These are phyloP conservation scores for Beauveria bassiana DNA, from an alignment of 2,329 filamentous ascomycete genomes.

Conservation along the genomic window DNA sequence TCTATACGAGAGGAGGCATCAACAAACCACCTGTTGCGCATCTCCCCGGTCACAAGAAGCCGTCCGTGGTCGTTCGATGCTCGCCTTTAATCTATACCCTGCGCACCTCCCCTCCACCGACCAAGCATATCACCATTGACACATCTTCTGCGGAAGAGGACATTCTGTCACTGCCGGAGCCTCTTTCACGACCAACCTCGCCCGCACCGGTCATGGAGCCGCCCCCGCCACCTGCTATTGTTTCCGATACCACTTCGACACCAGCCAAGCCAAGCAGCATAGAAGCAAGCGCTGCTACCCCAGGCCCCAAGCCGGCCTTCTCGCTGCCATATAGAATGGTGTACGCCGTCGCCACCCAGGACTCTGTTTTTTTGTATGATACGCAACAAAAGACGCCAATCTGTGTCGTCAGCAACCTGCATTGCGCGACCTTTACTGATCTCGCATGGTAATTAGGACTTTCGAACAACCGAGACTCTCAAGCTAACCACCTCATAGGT, in stretches of 20 bases:
- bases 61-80: slow-evolving; percentile 90
- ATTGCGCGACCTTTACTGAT: slow-evolving; percentile 96
- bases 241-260: slow-evolving; percentile 39
- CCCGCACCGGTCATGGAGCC: slow-evolving; percentile 70
- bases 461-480: not conserved
- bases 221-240: slow-evolving; percentile 56
- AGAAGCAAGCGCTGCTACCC: slow-evolving; percentile 41
- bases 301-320: slow-evolving; percentile 65
- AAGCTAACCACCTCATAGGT: slow-evolving; percentile 31
- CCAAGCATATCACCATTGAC: slow-evolving; percentile 89
- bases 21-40: slow-evolving; percentile 95
- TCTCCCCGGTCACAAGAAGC: slow-evolving; percentile 94
- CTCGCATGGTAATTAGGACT: slow-evolving; percentile 68
- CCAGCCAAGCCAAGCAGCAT: slow-evolving; percentile 40
- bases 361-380: slow-evolving; percentile 90
- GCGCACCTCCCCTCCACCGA: slow-evolving; percentile 58
- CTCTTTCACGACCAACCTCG: slow-evolving; percentile 56
- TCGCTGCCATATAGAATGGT: slow-evolving; percentile 86
- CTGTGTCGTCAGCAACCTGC: slow-evolving; percentile 91
- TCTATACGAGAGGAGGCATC: slow-evolving; percentile 91
- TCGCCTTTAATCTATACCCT: slow-evolving; percentile 84
- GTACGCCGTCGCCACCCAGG: slow-evolving; percentile 94
- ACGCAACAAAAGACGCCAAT: slow-evolving; percentile 93
- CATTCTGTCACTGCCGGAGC: slow-evolving; percentile 77
- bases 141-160: slow-evolving; percentile 81